A percentile compares a stretch with the other conserved stretches of the same genome.
phyloP scores from a whole-genome alignment of 148 eudicot genomes.

The Rhododendron griersonianum region DNA sequence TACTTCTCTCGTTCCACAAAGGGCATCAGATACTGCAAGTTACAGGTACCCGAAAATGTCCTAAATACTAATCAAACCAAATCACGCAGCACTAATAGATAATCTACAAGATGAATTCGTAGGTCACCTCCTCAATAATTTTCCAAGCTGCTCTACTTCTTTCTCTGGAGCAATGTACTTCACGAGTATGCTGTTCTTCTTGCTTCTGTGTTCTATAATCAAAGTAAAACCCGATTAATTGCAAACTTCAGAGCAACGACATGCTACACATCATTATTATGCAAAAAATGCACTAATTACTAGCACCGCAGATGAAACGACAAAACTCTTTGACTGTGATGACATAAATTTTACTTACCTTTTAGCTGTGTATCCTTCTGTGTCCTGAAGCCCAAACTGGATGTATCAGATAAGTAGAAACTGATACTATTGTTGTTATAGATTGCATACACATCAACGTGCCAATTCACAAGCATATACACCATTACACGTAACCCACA shows the following conservation, averaged over 20 bases:
- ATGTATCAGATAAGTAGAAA: neutral
- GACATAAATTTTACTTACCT: constrained; percentile 9
- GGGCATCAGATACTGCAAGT: constrained; percentile 79
- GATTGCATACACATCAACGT: neutral
- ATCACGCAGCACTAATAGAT: neutral
- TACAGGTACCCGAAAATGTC: neutral
- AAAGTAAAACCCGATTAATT: constrained; percentile 3
- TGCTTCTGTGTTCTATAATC: constrained; percentile 34
- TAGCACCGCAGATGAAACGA: neutral
- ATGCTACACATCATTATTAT: neutral
- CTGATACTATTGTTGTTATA: neutral
- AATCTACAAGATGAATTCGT: neutral
- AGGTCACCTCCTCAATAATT: constrained; percentile 59
- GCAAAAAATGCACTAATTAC: neutral
- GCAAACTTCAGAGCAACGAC: neutral
- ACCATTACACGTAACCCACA: neutral
- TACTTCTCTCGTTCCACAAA: constrained; percentile 81
- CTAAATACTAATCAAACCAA: neutral
- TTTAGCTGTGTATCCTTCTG: neutral
- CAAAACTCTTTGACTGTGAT: neutral
- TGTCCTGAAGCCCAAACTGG: constrained; percentile 1
- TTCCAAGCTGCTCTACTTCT: constrained; percentile 90
- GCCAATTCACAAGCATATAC: neutral
- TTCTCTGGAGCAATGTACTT: constrained; percentile 89
- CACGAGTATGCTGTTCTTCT: constrained; percentile 35